Evolutionary conservation across 2,329 filamentous ascomycete genomes (phyloP).

Genomic region (Arthrobotrys entomopaga): DNA sequence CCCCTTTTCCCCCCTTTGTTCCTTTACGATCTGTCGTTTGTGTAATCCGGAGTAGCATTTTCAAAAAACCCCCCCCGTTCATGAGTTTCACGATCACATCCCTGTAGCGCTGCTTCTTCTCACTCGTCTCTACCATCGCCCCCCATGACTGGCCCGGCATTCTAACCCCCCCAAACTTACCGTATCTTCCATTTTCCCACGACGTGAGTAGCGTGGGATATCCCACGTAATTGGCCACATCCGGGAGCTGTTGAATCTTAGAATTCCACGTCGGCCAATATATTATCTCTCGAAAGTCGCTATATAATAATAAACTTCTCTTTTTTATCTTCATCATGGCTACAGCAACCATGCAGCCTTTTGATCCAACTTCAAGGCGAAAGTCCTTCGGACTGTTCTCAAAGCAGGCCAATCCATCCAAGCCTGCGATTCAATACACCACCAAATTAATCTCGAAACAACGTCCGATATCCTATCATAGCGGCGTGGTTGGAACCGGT

Average conservation of each 20-base stretch:
- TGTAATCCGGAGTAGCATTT: constrained; percentile 2
- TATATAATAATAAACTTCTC: constrained; percentile 3
- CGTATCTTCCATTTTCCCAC: constrained; percentile 13
- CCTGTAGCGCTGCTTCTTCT: constrained; percentile 24
- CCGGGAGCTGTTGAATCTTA: neutral
- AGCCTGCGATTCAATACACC: constrained; percentile 37
- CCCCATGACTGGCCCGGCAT: constrained; percentile 29
- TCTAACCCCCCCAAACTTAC: constrained; percentile 11
- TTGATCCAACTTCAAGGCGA: constrained; percentile 48
- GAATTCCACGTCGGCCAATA: constrained; percentile 13
- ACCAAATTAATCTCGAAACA: constrained; percentile 51
- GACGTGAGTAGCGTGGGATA: neutral
- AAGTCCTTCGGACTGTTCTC: constrained; percentile 53
- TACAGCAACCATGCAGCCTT: constrained; percentile 52
- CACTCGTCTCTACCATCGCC: constrained; percentile 15
- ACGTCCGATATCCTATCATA: constrained; percentile 48
- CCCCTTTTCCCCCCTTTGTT: neutral
- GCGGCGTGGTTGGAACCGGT: constrained; percentile 41
- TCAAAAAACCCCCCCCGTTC: neutral
- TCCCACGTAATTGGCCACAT: constrained; percentile 8
- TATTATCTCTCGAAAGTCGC: neutral
- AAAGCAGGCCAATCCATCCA: constrained; percentile 21
- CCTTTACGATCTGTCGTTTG: constrained; percentile 14
- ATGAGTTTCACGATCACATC: constrained; percentile 39
- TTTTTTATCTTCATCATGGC: constrained; percentile 24